phyloP scores from a whole-genome alignment of 305 asterid species.

The Striga hermonthica region DNA sequence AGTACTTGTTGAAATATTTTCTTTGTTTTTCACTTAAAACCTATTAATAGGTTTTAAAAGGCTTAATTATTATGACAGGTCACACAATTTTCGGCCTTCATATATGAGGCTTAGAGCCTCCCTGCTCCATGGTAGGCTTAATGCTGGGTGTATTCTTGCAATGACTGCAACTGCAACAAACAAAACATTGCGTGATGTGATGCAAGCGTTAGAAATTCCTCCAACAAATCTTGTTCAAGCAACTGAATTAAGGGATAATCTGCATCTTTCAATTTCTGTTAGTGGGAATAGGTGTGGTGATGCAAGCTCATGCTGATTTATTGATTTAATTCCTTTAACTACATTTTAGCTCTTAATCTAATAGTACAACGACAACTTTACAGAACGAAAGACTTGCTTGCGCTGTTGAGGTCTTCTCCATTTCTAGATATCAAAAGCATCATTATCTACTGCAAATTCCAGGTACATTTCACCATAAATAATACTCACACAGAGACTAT shows the following conservation, averaged over 20 bases:
- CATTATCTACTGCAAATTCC: conserved; percentile 91
- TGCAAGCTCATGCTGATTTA: conserved; percentile 24
- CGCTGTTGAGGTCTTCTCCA: conserved; percentile 68
- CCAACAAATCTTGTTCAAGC: conserved; percentile 60
- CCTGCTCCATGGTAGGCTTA: conserved; percentile 56
- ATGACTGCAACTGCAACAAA: conserved; percentile 97
- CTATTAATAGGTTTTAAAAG: not conserved
- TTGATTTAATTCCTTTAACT: conserved; percentile 18
- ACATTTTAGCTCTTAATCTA: conserved; percentile 18
- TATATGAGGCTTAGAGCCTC: conserved; percentile 98
- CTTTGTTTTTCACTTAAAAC: conserved; percentile 7
- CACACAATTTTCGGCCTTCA: conserved; percentile 98
- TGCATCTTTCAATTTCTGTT: conserved; percentile 71
- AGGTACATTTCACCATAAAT: conserved; percentile 47
- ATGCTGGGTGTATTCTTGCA: conserved; percentile 88
- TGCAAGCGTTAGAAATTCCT: conserved; percentile 85
- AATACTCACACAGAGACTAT: not conserved
- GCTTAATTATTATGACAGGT: conserved; percentile 56
- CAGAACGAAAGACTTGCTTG: conserved; percentile 80
- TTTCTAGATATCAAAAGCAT: conserved; percentile 73
- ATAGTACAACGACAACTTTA: conserved; percentile 26
- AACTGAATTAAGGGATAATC: conserved; percentile 75
- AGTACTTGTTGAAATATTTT: conserved; percentile 34
- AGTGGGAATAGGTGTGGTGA: conserved; percentile 59
- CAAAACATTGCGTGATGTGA: conserved; percentile 64